Evolutionary conservation across 371 early-diverging fungal genomes (phyloP).

Genomic region (Cokeromyces recurvatus): DNA sequence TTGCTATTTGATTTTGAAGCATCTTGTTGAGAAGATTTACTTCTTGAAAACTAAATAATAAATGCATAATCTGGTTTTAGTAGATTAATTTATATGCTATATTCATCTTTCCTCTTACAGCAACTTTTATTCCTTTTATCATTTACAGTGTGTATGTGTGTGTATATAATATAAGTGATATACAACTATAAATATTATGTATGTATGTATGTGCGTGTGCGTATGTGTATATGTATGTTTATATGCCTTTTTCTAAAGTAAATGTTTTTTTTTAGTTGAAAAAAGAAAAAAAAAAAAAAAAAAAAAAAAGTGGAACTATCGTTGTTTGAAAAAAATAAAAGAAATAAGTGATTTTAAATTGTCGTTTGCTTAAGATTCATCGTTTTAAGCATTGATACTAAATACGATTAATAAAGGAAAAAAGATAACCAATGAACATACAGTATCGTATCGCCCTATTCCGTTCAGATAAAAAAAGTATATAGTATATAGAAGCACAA

Average conservation of each 20-base stretch:
- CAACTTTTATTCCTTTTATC: slow-evolving; percentile 45
- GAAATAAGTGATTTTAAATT: too few relatives aligned
- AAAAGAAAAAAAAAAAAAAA: too few relatives aligned
- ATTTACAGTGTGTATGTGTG: slow-evolving; percentile 7
- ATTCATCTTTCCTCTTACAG: slow-evolving; percentile 27
- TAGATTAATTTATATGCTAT: not conserved
- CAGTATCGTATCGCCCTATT: too few relatives aligned
- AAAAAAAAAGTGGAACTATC: not conserved
- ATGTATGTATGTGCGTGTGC: not conserved
- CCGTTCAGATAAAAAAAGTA: too few relatives aligned
- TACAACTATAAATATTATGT: not conserved
- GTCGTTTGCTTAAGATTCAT: too few relatives aligned
- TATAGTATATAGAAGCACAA: too few relatives aligned
- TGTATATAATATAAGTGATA: not conserved
- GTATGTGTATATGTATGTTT: not conserved
- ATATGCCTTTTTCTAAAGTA: not conserved
- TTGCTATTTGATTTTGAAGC: not conserved
- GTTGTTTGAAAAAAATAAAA: too few relatives aligned
- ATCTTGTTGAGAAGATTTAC: slow-evolving; percentile 16
- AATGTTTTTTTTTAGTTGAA: not conserved
- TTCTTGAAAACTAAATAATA: slow-evolving; percentile 31
- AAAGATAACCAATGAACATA: too few relatives aligned
- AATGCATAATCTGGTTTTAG: too few relatives aligned
- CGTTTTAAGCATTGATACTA: too few relatives aligned
- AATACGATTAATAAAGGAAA: too few relatives aligned